These are phyloP conservation scores for Endogone sp. DNA, from an alignment of 192 early-diverging fungal genomes.

Conservation along the genomic window DNA sequence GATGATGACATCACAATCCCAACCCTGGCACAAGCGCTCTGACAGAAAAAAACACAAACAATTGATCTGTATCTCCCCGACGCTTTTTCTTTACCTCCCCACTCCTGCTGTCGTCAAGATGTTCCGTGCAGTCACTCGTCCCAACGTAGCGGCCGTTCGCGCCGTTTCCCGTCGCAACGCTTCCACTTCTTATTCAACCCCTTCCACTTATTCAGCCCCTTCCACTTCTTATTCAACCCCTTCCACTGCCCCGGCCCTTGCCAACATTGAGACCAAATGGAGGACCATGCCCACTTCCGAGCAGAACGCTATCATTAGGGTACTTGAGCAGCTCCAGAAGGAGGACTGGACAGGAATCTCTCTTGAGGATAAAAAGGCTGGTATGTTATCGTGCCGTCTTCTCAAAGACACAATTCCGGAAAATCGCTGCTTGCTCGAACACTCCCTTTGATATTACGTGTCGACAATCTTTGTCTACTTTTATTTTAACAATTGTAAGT, in stretches of 20 bases:
- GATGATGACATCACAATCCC: no score
- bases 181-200: no score
- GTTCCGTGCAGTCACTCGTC: constrained; percentile 58
- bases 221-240: constrained; percentile 43
- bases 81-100: no score
- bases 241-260: constrained; percentile 39
- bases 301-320: constrained; percentile 77
- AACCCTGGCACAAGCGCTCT: no score
- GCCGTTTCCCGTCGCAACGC: constrained; percentile 40
- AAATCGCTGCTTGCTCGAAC: neutral
- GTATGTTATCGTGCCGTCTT: no score
- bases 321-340: constrained; percentile 83
- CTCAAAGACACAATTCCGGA: constrained; percentile 9
- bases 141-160: constrained; percentile 34
- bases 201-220: no score
- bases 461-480: neutral
- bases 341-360: constrained; percentile 93
- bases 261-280: constrained; percentile 56
- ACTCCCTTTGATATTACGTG: neutral
- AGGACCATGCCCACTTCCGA: constrained; percentile 69
- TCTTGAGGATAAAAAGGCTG: constrained; percentile 93
- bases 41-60: no score
- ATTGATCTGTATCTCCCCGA: no score
- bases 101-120: no score
- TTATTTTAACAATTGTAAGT: neutral